These are phyloP conservation scores for Breviolum minutum DNA, from an alignment of 73 alveolate genomes.

Conservation along the genomic window DNA sequence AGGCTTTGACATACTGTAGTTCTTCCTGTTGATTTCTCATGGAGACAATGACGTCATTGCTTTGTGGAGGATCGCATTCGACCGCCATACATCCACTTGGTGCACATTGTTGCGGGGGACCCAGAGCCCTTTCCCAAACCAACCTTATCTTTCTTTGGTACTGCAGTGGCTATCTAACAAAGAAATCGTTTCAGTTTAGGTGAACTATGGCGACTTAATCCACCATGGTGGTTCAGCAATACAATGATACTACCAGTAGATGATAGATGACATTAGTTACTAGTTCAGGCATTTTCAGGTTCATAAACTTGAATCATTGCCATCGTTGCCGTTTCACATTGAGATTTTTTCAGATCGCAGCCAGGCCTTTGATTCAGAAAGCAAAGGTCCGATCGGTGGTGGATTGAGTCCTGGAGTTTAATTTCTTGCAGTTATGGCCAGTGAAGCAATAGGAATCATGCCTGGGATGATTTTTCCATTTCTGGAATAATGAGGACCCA, in stretches of 20 bases:
- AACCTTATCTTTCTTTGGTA: too few relatives aligned
- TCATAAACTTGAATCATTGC: too few relatives aligned
- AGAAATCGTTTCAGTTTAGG: not conserved
- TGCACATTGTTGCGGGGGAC: conserved; percentile 41
- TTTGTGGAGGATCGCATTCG: conserved; percentile 21
- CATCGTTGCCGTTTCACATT: too few relatives aligned
- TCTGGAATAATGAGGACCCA: too few relatives aligned
- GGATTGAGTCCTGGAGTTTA: not conserved
- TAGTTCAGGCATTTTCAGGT: too few relatives aligned
- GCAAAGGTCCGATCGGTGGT: not conserved
- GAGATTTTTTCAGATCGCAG: too few relatives aligned
- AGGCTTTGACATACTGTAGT: not conserved
- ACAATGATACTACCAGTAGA: too few relatives aligned
- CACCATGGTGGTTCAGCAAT: too few relatives aligned
- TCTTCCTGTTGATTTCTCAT: not conserved
- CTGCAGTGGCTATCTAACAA: too few relatives aligned
- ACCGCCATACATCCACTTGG: conserved; percentile 61
- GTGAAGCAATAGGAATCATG: not conserved
- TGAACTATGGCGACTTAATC: not conserved
- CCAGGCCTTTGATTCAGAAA: not conserved
- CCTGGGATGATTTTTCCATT: not conserved
- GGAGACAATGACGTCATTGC: not conserved
- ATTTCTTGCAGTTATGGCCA: not conserved
- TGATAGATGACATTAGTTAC: too few relatives aligned
- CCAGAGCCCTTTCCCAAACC: not conserved